phyloP scores from a whole-genome alignment of 257 asterid species.

The Primulina tabacum region DNA sequence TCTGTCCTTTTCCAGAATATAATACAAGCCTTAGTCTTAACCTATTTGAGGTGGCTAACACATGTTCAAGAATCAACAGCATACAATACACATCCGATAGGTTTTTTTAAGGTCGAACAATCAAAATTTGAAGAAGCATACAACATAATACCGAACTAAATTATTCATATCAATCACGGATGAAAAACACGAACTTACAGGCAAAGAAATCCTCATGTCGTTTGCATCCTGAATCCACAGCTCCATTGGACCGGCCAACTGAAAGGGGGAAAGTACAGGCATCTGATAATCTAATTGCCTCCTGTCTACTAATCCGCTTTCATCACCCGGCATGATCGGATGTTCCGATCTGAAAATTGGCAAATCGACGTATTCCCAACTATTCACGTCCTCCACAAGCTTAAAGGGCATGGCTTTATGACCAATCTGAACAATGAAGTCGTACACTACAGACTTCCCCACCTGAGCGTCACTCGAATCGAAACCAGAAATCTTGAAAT shows the following conservation, averaged over 20 bases:
- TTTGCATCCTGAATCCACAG: constrained; percentile 95
- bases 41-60: too few species aligned
- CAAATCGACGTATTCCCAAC: constrained; percentile 86
- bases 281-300: constrained; percentile 40
- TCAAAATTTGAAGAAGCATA: too few species aligned
- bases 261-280: constrained; percentile 88
- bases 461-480: constrained; percentile 80
- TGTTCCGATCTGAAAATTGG: constrained; percentile 69
- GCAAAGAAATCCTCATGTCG: constrained; percentile 84
- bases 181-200: constrained; percentile 52
- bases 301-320: constrained; percentile 55
- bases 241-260: constrained; percentile 97
- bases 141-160: too few species aligned
- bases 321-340: constrained; percentile 32
- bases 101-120: too few species aligned
- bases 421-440: constrained; percentile 84
- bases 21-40: too few species aligned
- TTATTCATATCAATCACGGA: not conserved
- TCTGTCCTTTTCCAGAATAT: too few species aligned
- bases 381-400: constrained; percentile 87
- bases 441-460: constrained; percentile 83
- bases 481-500: constrained; percentile 75
- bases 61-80: too few species aligned
- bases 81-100: too few species aligned
- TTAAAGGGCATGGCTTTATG: constrained; percentile 71